These are phyloP conservation scores for Fusarium pseudocircinatum DNA, from an alignment of 2,329 filamentous ascomycete species.

Conservation along the genomic window DNA sequence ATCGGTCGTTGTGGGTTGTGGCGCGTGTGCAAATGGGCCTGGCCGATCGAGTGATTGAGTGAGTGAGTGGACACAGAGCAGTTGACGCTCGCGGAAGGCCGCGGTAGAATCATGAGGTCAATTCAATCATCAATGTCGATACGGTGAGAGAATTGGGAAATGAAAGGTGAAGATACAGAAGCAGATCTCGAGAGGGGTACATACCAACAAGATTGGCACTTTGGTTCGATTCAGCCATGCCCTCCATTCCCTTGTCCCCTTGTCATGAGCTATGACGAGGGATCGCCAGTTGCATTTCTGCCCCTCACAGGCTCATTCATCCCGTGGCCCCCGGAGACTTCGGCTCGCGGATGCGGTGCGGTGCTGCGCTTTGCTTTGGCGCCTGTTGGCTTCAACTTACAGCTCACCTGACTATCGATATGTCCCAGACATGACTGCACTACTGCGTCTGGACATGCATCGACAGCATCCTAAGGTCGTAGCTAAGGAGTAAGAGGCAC, in stretches of 20 bases:
- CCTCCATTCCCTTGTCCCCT: conserved; percentile 1
- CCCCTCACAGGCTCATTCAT: conserved; percentile 18
- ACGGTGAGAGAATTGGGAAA: neutral
- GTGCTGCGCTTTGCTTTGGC: conserved; percentile 31
- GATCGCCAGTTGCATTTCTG: conserved; percentile 34
- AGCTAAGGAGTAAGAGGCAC: neutral
- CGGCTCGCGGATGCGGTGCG: conserved; percentile 39
- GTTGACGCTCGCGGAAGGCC: conserved; percentile 25
- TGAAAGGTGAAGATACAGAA: neutral
- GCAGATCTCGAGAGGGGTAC: conserved; percentile 12
- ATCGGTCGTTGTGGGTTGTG: conserved; percentile 38
- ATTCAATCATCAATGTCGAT: neutral
- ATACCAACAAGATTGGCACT: conserved; percentile 24
- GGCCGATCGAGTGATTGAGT: conserved; percentile 29
- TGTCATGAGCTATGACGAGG: conserved; percentile 33
- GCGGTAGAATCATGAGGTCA: conserved; percentile 6
- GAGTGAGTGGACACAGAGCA: neutral
- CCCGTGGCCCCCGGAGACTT: conserved; percentile 36
- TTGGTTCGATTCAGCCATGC: conserved; percentile 3
- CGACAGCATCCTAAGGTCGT: neutral
- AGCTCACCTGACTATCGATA: conserved; percentile 40
- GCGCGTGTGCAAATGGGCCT: conserved; percentile 28
- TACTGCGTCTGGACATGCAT: neutral
- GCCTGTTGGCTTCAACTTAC: conserved; percentile 23
- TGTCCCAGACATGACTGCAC: conserved; percentile 4